These are phyloP conservation scores for Butyriboletus loyo DNA, from an alignment of 768 basidiomycete genomes.

Conservation along the genomic window DNA sequence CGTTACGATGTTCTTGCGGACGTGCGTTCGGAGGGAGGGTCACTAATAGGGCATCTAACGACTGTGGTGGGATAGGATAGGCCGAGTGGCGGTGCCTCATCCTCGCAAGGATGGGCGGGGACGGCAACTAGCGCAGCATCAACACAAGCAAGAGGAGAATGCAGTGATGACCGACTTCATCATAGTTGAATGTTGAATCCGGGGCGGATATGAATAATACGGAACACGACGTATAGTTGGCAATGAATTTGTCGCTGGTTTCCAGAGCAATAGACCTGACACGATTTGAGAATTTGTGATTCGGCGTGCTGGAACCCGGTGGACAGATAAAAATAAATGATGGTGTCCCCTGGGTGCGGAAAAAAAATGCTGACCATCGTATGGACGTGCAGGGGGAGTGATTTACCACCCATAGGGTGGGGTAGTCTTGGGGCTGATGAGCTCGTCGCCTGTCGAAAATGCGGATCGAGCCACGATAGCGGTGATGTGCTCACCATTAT, in stretches of 20 bases:
- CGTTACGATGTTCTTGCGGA: too few relatives aligned
- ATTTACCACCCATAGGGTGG: neutral
- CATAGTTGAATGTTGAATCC: neutral
- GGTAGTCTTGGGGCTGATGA: neutral
- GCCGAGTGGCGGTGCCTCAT: neutral
- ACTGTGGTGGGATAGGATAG: neutral
- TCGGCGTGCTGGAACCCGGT: neutral
- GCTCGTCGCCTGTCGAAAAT: neutral
- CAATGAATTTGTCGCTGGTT: neutral
- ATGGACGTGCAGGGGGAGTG: neutral
- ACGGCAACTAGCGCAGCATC: too few relatives aligned
- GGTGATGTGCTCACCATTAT: neutral
- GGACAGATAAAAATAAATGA: neutral
- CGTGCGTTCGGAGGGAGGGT: too few relatives aligned
- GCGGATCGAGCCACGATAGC: neutral
- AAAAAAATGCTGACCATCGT: neutral
- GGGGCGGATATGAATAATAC: too few relatives aligned
- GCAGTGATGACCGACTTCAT: too few relatives aligned
- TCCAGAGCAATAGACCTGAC: neutral
- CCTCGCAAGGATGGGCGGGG: neutral
- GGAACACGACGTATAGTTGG: accelerated
- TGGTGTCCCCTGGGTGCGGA: neutral
- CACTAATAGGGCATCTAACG: too few relatives aligned
- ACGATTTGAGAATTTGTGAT: neutral
- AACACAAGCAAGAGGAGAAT: too few relatives aligned